Evolutionary conservation across 139 green algal genomes (phyloP).

Genomic region (Chlamydomonas asymmetrica): DNA sequence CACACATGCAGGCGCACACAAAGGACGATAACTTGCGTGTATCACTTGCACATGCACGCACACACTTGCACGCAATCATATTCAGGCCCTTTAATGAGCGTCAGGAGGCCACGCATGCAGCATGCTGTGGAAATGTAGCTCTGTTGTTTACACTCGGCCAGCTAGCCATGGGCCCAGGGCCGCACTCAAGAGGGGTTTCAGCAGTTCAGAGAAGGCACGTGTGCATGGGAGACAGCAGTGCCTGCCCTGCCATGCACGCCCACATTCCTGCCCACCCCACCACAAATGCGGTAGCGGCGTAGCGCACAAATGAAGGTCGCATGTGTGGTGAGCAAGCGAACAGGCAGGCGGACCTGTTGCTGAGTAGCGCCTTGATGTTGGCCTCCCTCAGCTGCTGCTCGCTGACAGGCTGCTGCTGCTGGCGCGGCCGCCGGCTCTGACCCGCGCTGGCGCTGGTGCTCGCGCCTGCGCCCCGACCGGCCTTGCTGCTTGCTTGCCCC

Average conservation of each 20-base stretch:
- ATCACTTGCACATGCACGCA: background rate
- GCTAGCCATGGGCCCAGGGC: background rate
- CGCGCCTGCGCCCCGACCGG: no score
- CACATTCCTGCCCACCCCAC: no score
- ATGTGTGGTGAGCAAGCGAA: background rate
- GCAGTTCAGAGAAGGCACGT: background rate
- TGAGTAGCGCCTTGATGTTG: slow-evolving; percentile 67
- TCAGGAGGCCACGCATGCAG: background rate
- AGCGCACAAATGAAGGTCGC: background rate
- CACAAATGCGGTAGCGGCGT: no score
- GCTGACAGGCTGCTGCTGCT: no score
- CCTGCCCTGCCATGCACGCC: no score
- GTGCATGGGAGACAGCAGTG: background rate
- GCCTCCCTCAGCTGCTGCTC: slow-evolving; percentile 32
- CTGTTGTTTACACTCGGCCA: background rate
- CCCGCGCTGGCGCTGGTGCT: no score
- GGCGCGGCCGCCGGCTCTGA: no score
- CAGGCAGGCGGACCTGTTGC: slow-evolving; percentile 37
- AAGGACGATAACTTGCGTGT: no score
- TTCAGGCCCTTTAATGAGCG: background rate
- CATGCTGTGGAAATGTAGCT: background rate
- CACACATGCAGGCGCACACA: background rate
- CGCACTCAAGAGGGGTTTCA: background rate
- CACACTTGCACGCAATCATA: background rate
- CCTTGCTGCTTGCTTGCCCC: no score